phyloP scores from a whole-genome alignment of 176 grass and related monocot genomes.

The Oryza meridionalis region DNA sequence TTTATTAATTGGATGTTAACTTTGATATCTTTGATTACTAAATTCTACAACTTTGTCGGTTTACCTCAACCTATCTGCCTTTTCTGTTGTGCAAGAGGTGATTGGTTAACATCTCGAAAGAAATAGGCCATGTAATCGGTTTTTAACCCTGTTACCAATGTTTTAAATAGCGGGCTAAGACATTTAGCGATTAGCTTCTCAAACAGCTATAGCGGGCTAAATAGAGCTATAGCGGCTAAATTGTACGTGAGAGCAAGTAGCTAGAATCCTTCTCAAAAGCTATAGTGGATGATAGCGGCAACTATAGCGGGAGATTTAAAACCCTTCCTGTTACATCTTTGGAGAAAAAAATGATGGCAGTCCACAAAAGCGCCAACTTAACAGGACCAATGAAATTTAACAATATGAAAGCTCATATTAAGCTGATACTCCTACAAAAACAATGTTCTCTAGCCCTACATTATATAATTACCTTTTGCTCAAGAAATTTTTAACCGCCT shows the following conservation, averaged over 20 bases:
- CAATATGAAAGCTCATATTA: neutral
- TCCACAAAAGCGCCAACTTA: neutral
- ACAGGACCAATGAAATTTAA: neutral
- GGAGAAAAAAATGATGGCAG: neutral
- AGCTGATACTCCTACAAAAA: neutral
- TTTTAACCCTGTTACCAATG: slow-evolving; percentile 6
- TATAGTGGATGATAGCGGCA: too few species aligned
- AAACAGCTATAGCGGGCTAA: too few species aligned
- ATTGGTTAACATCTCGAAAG: neutral
- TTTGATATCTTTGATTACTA: neutral
- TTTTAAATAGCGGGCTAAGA: too few species aligned
- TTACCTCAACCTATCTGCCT: slow-evolving; percentile 8
- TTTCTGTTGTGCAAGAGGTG: neutral
- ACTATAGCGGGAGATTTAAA: too few species aligned
- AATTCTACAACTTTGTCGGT: neutral
- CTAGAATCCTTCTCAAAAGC: too few species aligned
- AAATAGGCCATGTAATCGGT: neutral
- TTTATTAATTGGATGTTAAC: neutral
- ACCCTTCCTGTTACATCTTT: too few species aligned
- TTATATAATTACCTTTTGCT: neutral
- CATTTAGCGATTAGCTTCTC: too few species aligned
- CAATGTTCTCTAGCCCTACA: neutral
- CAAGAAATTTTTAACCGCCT: neutral
- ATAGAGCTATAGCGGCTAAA: too few species aligned
- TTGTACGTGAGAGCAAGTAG: too few species aligned